Base-by-base conservation (phyloP, 2,329 filamentous ascomycete genomes). In the Neoarthrinium moseri region DNA sequence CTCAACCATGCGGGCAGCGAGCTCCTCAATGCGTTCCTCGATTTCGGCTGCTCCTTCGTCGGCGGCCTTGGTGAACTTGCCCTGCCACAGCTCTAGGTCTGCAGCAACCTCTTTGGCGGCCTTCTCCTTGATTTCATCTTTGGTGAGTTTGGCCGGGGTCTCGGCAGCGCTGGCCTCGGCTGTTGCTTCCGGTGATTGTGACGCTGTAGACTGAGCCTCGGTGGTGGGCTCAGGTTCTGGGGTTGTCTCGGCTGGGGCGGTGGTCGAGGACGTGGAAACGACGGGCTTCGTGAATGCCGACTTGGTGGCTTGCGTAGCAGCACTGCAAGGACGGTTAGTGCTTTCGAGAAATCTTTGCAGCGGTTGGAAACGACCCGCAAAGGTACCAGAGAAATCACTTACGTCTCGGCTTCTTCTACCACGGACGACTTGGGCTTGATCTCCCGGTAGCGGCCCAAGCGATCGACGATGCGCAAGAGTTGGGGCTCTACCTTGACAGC, bases 401-500 rank as follows among this genome's bases (percentile, higher is more conserved):
- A 68, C 60, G 48, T 46, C 34, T 52, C 54, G 38, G 41, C 46
- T 47, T 67, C 69, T 36, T 70, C 69, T 6, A 33, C 13, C 11
- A 23, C 40, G 23, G 49, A 46, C 8, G 62, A 46, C 55, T 69
- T 72, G 24, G 57, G 53, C 47, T 67, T 71, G 47, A 57, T 59
- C 17, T 80, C 77, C 53, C 76, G 84, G 66, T 91, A 89, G 38
- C 87, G 77, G 32, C 91, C 91, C 10, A 99, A 78, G 36, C 91
- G 84, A 70, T 96, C 87, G 11, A 89, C 89, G 58, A 99, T 97
- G 58, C 91, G 89, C 46, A 92, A 81, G 12, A 99, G 77, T 67
- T 99, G 95, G 12, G 95, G 95, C 69, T 97, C 91, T 4, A 99
- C 91, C 57, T 95, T 96, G 60, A 96, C 85, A 10, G 85, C 81